These are phyloP conservation scores for Heterobasidion occidentale DNA, from an alignment of 1,284 basidiomycete genomes.

Conservation along the genomic window DNA sequence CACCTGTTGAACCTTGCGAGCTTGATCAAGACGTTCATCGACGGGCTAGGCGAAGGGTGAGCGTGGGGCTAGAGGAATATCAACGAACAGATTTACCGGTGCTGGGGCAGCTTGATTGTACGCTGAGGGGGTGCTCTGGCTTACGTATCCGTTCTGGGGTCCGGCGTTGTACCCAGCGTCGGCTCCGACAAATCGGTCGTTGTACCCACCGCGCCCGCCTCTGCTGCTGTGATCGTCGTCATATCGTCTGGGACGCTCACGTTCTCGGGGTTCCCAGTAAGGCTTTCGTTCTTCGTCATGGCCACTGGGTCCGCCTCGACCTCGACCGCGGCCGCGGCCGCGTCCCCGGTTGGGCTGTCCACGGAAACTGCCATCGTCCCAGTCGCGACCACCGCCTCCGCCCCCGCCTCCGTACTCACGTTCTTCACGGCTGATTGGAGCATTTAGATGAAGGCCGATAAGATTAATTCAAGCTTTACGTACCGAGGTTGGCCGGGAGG, in stretches of 20 bases:
- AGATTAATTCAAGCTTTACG: conserved; percentile 5
- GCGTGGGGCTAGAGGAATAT: conserved; percentile 2
- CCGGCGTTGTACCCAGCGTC: conserved; percentile 16
- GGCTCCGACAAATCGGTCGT: conserved; percentile 26
- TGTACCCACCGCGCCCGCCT: conserved; percentile 28
- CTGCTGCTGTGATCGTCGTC: conserved; percentile 35
- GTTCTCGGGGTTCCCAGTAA: conserved; percentile 33
- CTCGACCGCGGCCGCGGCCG: conserved; percentile 24
- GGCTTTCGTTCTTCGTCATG: conserved; percentile 38
- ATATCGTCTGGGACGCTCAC: conserved; percentile 34
- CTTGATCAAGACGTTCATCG: conserved; percentile 75
- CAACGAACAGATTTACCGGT: conserved; percentile 15
- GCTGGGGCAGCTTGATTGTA: conserved; percentile 18
- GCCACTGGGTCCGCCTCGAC: conserved; percentile 15
- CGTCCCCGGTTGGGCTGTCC: conserved; percentile 17
- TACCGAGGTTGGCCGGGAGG: conserved; percentile 22
- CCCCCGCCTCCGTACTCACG: conserved; percentile 8
- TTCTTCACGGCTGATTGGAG: conserved; percentile 10
- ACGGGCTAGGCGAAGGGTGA: conserved; percentile 21
- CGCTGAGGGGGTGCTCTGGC: conserved; percentile 20
- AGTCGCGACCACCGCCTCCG: conserved; percentile 23
- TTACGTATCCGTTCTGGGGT: conserved; percentile 6
- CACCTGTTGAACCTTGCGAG: conserved; percentile 72
- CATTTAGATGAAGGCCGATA: background rate
- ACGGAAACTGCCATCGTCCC: conserved; percentile 26